Percentiles rank a stretch among this genome's conserved stretches.
Conservation (phyloP, 352 stramenopile genomes). For the Blastocystis sp. region DNA sequence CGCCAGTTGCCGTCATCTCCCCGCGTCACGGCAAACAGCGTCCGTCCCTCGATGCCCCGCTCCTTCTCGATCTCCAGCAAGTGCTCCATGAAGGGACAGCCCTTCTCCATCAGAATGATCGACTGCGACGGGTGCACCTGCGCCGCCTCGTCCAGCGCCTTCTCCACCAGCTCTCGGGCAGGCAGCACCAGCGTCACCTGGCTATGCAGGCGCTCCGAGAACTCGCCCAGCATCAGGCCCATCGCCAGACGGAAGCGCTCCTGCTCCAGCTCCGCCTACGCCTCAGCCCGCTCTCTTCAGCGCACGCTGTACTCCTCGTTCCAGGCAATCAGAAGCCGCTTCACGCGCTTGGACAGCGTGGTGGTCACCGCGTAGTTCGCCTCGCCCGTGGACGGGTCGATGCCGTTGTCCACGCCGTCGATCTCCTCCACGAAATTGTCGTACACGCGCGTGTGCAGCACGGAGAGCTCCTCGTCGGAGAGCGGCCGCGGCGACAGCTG, state of each 20-base stretch:
- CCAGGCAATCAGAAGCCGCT: conserved; percentile 18
- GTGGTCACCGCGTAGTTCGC: conserved; percentile 57
- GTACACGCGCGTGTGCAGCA: conserved; percentile 15
- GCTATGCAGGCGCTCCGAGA: conserved; percentile 8
- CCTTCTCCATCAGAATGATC: conserved; percentile 16
- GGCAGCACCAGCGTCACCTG: not conserved
- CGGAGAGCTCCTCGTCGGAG: not conserved
- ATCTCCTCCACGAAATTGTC: conserved; percentile 66
- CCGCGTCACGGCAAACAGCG: not conserved
- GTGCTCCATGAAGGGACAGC: conserved; percentile 40
- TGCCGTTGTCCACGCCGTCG: conserved; percentile 65
- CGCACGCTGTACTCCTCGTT: not conserved
- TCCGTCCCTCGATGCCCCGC: not conserved
- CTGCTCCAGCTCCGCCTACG: not conserved
- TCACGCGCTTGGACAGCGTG: conserved; percentile 10
- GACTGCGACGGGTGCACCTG: not conserved
- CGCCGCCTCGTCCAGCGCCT: conserved; percentile 12
- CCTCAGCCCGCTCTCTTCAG: too few species aligned
- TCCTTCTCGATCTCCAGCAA: conserved; percentile 40
- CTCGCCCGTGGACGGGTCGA: conserved; percentile 8
- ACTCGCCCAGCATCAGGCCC: conserved; percentile 24
- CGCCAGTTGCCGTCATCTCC: not conserved
- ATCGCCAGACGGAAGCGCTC: conserved; percentile 55
- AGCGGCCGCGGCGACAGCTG: not conserved
- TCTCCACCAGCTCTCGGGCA: not conserved